Percentiles rank a stretch among this genome's conserved stretches.
phyloP scores from a whole-genome alignment of 1,139 yeast genomes.

The Schizosaccharomyces versatilis region DNA sequence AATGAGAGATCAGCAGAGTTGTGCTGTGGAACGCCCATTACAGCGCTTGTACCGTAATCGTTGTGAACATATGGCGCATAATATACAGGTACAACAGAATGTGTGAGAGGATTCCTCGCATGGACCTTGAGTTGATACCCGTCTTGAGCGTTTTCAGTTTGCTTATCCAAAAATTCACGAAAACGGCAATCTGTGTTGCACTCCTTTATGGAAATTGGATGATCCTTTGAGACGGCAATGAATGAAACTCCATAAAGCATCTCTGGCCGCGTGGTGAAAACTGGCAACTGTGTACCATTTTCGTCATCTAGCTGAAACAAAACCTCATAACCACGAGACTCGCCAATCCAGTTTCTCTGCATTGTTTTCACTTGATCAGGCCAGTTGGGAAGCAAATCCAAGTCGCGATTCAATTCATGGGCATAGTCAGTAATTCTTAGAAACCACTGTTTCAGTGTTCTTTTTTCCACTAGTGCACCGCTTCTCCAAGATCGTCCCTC shows the following conservation, averaged over 20 bases:
- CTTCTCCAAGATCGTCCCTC: constrained; percentile 90
- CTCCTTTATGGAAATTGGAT: constrained; percentile 28
- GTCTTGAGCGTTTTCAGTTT: too few species aligned
- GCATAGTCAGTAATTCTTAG: constrained; percentile 72
- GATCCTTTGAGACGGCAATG: constrained; percentile 52
- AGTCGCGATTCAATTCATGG: constrained; percentile 37
- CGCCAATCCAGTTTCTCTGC: constrained; percentile 91
- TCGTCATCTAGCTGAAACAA: constrained; percentile 20
- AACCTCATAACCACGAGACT: constrained; percentile 59
- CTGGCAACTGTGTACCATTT: constrained; percentile 17
- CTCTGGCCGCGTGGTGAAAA: constrained; percentile 78
- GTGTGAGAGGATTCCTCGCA: constrained; percentile 39
- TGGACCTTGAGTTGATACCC: constrained; percentile 35
- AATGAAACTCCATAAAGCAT: constrained; percentile 67
- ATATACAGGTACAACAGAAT: constrained; percentile 41
- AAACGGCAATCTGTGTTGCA: constrained; percentile 24
- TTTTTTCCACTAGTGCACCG: constrained; percentile 79
- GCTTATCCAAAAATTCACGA: constrained; percentile 25
- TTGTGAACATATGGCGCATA: constrained; percentile 79
- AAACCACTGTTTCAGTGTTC: constrained; percentile 72
- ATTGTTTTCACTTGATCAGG: constrained; percentile 69
- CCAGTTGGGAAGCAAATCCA: constrained; percentile 45
- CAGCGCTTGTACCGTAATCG: constrained; percentile 74
- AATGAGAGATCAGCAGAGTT: constrained; percentile 64
- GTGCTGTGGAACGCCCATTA: constrained; percentile 95